Evolutionary conservation across 495 filamentous ascomycete genomes (phyloP), one percentile per base, ranked within the genome.

Genomic region (Aspergillus bridgeri): DNA sequence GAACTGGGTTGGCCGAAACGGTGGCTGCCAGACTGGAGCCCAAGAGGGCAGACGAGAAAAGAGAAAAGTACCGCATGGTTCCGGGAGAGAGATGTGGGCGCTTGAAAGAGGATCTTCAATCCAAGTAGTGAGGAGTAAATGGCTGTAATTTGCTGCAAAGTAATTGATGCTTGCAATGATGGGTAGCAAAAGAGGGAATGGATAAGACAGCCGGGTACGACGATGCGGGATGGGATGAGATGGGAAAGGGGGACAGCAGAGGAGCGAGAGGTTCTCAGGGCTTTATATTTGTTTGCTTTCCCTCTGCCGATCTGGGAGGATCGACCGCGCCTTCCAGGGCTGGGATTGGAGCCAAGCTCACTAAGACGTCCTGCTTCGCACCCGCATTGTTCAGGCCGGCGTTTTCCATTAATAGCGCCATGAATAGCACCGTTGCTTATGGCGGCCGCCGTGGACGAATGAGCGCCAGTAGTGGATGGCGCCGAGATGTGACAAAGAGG

Each of bases 1-100:
- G 81, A 20, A 80, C 45, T 22, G 42, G 33, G 9, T 2, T 20
- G 20, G 43, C 27, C 27, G 29, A 45, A 9, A 54, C 58, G 15
- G 81, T 76, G 22, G 59, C 56, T 53, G 68, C 76, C 24, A 79
- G 63, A 17, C 70, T 59, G 29, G 78, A 65, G 47, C 70, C 72
- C 43, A 75, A 64, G 27, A 83, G 58, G 57, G 75, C 63, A 42
- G 70, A 57, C 53, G 75, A n/a, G 56, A 79, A 25, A 17, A 48
- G 25, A 22, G 53, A 33, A 9, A 38, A 15, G 53, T 9, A 42
- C 53, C 8, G 19, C 53, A 38, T 38, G 6, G 33, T 38, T 38
- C 33, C 33, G 13, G 33, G 33, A 15, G 33, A 13, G 17, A 8
- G 33, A 11, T 38, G 33, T 15, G 13, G 33, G 17, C 17, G 33